These are phyloP conservation scores for Larix kaempferi DNA, from an alignment of 75 land plant species.

Conservation along the genomic window DNA sequence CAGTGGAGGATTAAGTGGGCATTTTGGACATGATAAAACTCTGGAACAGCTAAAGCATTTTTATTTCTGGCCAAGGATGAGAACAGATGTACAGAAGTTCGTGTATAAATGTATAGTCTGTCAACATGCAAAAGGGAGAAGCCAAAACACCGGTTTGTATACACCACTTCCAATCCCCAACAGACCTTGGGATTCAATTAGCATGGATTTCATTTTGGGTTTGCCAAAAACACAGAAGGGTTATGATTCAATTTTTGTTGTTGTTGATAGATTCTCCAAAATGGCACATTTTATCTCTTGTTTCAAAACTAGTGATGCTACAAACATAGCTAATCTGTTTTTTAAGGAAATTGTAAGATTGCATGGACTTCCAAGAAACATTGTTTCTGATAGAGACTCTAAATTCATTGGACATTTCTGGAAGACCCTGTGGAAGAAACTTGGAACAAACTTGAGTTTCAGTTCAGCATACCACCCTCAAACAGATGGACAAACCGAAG, in stretches of 20 bases:
- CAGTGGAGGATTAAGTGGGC: neutral
- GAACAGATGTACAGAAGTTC: neutral
- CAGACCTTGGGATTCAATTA: neutral
- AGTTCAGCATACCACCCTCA: neutral
- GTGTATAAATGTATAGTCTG: neutral
- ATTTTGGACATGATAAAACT: neutral
- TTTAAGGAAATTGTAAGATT: neutral
- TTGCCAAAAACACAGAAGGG: neutral
- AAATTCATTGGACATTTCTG: neutral
- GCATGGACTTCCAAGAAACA: neutral
- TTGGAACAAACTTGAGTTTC: neutral
- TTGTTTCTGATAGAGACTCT: too few species aligned
- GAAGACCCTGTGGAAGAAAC: neutral
- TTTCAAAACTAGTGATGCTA: neutral
- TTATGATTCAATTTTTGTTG: neutral
- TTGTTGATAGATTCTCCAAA: neutral
- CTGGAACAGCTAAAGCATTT: too few species aligned
- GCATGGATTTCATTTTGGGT: neutral
- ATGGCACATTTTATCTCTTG: neutral
- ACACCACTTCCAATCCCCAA: neutral
- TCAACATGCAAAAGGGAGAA: neutral
- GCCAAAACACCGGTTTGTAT: neutral
- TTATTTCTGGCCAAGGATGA: neutral
- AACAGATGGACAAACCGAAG: neutral
- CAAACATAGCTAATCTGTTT: neutral